These are phyloP conservation scores for Coemansia sp. DNA, from an alignment of 192 early-diverging fungal genomes.

Conservation along the genomic window DNA sequence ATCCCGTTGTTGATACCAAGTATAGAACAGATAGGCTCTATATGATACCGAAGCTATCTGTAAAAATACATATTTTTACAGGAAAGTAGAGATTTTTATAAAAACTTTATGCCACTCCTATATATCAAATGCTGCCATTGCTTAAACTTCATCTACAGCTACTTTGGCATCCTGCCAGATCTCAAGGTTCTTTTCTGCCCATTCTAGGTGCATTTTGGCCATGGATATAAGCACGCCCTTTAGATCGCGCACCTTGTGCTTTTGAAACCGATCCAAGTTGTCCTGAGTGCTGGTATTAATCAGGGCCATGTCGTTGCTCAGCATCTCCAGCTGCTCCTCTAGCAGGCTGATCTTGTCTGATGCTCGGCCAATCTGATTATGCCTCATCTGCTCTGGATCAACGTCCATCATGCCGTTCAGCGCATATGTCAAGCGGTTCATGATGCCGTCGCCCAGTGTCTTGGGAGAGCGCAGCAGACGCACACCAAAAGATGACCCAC, in stretches of 20 bases:
- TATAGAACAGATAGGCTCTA: no score
- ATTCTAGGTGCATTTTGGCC: constrained; percentile 68
- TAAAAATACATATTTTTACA: no score
- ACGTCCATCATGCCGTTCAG: constrained; percentile 94
- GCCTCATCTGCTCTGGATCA: constrained; percentile 84
- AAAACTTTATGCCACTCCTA: no score
- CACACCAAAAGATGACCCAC: constrained; percentile 24
- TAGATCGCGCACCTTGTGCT: constrained; percentile 86
- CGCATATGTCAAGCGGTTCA: constrained; percentile 57
- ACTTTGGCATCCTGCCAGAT: constrained; percentile 55
- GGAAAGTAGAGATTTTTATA: no score
- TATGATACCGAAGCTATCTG: no score
- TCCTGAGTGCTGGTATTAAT: constrained; percentile 80
- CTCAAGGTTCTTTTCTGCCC: constrained; percentile 63
- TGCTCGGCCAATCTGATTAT: constrained; percentile 84
- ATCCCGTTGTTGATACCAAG: no score
- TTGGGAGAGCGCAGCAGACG: constrained; percentile 45
- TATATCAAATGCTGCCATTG: background rate
- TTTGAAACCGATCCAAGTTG: constrained; percentile 92
- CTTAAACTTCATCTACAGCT: constrained; percentile 41
- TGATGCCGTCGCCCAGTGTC: constrained; percentile 48
- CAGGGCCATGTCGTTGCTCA: constrained; percentile 68
- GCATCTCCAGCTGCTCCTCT: constrained; percentile 74
- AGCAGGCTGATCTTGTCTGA: constrained; percentile 76
- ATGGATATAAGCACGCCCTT: constrained; percentile 74